Conservation (phyloP, 345 rosid genomes). For the Bruguiera parviflora region DNA sequence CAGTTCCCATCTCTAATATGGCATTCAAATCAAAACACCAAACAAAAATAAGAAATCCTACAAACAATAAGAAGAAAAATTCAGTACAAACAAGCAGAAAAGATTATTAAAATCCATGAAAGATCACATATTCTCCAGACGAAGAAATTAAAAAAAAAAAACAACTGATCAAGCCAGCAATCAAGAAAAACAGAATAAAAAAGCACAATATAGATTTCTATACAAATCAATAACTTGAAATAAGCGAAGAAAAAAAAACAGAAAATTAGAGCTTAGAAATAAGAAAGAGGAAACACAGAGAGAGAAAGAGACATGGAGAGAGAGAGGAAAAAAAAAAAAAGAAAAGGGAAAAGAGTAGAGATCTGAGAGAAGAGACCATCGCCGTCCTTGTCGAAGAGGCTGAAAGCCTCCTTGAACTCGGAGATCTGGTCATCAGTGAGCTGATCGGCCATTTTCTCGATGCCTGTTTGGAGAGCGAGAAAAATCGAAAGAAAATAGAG, state of each 20-base stretch:
- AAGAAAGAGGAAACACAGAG: neutral
- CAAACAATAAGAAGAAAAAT: too few relatives aligned
- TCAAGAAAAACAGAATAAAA: neutral
- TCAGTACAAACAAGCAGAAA: too few relatives aligned
- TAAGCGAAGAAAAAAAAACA: neutral
- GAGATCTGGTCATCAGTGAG: conserved; percentile 30
- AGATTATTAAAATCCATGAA: neutral
- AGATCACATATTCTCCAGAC: conserved; percentile 1
- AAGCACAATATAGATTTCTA: neutral
- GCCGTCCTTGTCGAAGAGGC: conserved; percentile 29
- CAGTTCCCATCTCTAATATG: neutral
- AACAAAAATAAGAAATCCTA: neutral
- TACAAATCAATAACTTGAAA: neutral
- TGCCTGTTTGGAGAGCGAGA: neutral
- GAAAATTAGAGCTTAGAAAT: neutral
- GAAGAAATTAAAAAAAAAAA: neutral
- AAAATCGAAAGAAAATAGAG: neutral
- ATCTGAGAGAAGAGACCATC: conserved; percentile 20
- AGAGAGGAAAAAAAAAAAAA: too few relatives aligned
- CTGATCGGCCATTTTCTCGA: conserved; percentile 22
- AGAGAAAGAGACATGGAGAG: too few relatives aligned
- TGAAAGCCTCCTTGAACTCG: conserved; percentile 30
- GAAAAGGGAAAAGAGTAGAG: neutral
- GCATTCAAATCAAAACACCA: neutral
- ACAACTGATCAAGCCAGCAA: neutral